Percentiles rank a stretch among this genome's conserved stretches.
Evolutionary conservation across 2,329 filamentous ascomycete genomes (phyloP).

Genomic region (Alternaria infectoria): DNA sequence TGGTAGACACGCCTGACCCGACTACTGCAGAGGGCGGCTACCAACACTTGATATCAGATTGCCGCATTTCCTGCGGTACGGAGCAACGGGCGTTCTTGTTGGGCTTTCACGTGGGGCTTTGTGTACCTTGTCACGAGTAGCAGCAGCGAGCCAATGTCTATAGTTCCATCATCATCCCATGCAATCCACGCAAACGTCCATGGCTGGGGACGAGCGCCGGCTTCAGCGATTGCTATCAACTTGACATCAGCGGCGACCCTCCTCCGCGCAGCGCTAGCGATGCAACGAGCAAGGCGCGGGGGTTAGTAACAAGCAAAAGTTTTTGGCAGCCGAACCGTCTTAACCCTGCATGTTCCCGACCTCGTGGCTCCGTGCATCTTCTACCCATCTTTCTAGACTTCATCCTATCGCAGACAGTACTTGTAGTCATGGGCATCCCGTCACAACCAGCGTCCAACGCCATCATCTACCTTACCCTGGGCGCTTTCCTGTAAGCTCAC

Average conservation of each 20-base stretch:
- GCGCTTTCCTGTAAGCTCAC: slow-evolving; percentile 70
- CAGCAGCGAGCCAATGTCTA: slow-evolving; percentile 2
- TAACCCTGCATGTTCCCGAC: slow-evolving; percentile 27
- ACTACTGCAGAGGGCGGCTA: neutral
- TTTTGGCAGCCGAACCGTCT: slow-evolving; percentile 20
- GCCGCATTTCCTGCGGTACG: slow-evolving; percentile 24
- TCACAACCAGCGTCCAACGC: slow-evolving; percentile 80
- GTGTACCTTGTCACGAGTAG: slow-evolving; percentile 1
- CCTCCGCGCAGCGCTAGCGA: slow-evolving; percentile 29
- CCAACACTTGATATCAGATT: slow-evolving; percentile 1
- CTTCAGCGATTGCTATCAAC: slow-evolving; percentile 17
- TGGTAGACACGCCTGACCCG: slow-evolving; percentile 32
- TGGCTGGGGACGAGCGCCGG: slow-evolving; percentile 1
- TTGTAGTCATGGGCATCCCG: slow-evolving; percentile 70
- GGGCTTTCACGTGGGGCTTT: slow-evolving; percentile 2
- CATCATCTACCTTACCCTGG: slow-evolving; percentile 82
- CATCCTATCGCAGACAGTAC: slow-evolving; percentile 2
- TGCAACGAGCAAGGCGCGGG: slow-evolving; percentile 30
- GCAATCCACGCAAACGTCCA: neutral
- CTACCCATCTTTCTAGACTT: slow-evolving; percentile 9
- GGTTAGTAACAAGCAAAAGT: slow-evolving; percentile 28
- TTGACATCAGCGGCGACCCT: slow-evolving; percentile 29
- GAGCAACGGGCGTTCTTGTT: slow-evolving; percentile 32
- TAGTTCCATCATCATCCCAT: neutral
- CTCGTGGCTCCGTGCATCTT: slow-evolving; percentile 11